phyloP scores from a whole-genome alignment of 768 basidiomycete species.

The Zangia roseola region DNA sequence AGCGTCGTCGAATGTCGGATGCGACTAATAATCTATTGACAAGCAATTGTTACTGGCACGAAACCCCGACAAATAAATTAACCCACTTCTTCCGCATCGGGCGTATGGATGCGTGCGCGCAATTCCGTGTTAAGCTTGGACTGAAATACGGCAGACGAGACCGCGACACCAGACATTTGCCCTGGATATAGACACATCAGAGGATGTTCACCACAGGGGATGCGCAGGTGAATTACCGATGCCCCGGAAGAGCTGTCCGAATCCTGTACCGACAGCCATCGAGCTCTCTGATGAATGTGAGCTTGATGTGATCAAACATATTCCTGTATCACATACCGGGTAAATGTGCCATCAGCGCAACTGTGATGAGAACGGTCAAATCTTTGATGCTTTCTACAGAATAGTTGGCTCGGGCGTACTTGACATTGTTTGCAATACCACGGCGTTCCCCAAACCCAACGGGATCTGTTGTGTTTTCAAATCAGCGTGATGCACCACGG shows the following conservation, averaged over 20 bases:
- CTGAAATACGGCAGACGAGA: constrained; percentile 63
- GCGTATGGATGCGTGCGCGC: constrained; percentile 41
- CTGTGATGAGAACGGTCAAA: constrained; percentile 30
- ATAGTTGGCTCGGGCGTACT: constrained; percentile 35
- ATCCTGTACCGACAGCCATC: constrained; percentile 60
- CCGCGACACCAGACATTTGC: constrained; percentile 59
- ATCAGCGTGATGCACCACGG: constrained; percentile 5
- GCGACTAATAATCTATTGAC: constrained; percentile 43
- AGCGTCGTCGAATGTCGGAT: constrained; percentile 55
- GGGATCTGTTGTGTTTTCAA: constrained; percentile 43
- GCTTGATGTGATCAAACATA: not conserved
- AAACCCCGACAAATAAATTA: not conserved
- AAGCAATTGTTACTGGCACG: not conserved
- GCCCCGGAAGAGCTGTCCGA: constrained; percentile 57
- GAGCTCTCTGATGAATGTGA: constrained; percentile 30
- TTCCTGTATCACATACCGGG: constrained; percentile 37
- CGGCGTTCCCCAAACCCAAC: constrained; percentile 62
- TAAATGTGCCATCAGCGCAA: constrained; percentile 55
- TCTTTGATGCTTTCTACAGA: not conserved
- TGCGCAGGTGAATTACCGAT: constrained; percentile 36
- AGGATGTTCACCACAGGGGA: not conserved
- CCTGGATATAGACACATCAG: constrained; percentile 31
- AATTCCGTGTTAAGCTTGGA: constrained; percentile 46
- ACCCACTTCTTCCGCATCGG: constrained; percentile 43
- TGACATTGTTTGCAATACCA: constrained; percentile 59